Evolutionary conservation across 2,329 filamentous ascomycete genomes (phyloP), one percentile per base, ranked within the genome.

Genomic region (Aspergillus sojae): DNA sequence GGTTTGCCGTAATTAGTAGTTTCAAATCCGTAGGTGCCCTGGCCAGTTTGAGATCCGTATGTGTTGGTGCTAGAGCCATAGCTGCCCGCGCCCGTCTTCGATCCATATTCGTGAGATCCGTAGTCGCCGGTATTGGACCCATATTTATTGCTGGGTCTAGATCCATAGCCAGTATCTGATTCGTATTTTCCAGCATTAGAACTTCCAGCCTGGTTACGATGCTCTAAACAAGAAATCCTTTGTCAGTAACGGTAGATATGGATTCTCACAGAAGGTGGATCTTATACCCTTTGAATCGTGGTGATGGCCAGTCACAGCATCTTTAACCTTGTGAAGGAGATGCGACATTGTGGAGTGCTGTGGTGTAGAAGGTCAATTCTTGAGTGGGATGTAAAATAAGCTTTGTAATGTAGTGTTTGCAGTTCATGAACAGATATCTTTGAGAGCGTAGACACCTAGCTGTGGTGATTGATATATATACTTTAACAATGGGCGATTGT

Each of bases 291-390:
- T 67, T 19, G 64, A 65, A 21, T 67, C 65, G 23, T 71, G 63
- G 61, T 75, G 68, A 67, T 76, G 70, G 34, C 77, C 70, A 30
- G 69, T 71, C 58, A 84, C 64, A 66, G 72, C 79, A 46, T 83
- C 78, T 72, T 83, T 84, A 60, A 83, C 77, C 64, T 83, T 84
- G 72, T 83, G 76, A 61, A 82, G 69, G 60, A 82, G 70, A 57
- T 72, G 71, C 45, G 80, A 81, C 82, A 84, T 85, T 64, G 26
- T 60, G 30, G 7, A n/a, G 23, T 21, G 32, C 26, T 53, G 5
- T 34, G 45, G 6, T 26, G 12, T 28, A 28, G 11, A 14, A 23
- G 11, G 14, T 26, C 11, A 48, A 26, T 26, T 26, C 45, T 48
- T 16, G 5, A 16, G 28, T 5, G 7, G 16, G 34, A 39, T n/a